These are phyloP conservation scores for Septoria petroselini DNA, from an alignment of 2,329 filamentous ascomycete genomes.

Conservation along the genomic window DNA sequence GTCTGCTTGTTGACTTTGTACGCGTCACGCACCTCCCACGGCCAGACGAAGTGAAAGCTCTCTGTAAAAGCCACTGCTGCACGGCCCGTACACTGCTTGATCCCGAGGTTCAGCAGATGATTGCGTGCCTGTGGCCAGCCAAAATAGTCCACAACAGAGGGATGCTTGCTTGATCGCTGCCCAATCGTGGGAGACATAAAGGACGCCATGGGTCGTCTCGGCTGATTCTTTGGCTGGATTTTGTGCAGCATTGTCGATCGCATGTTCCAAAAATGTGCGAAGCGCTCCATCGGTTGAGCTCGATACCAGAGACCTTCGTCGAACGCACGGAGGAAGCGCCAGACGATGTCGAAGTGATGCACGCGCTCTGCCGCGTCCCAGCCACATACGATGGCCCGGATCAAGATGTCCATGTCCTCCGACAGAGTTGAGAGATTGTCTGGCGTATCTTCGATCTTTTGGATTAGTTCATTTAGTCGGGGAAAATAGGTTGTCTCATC, in stretches of 20 bases:
- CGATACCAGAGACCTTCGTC: slow-evolving; percentile 28
- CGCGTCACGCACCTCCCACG: slow-evolving; percentile 22
- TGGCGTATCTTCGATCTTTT: slow-evolving; percentile 22
- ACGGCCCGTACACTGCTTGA: slow-evolving; percentile 17
- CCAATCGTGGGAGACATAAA: slow-evolving; percentile 21
- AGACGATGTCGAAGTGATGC: slow-evolving; percentile 28
- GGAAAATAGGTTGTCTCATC: slow-evolving; percentile 25
- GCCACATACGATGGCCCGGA: slow-evolving; percentile 22
- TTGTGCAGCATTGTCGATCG: slow-evolving; percentile 25
- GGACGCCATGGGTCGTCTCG: slow-evolving; percentile 7
- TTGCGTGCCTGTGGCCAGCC: slow-evolving; percentile 27
- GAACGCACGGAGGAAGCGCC: slow-evolving; percentile 26
- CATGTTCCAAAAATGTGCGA: slow-evolving; percentile 25
- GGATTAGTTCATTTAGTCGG: slow-evolving; percentile 23
- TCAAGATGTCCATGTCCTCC: slow-evolving; percentile 26
- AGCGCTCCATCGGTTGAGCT: slow-evolving; percentile 19
- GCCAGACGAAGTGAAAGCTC: slow-evolving; percentile 25
- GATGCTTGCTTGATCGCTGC: slow-evolving; percentile 15
- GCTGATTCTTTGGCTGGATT: slow-evolving; percentile 26
- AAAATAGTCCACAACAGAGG: slow-evolving; percentile 25
- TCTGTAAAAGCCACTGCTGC: slow-evolving; percentile 24
- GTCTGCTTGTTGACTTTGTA: slow-evolving; percentile 24
- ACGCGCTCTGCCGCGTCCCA: slow-evolving; percentile 27
- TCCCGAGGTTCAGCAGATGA: slow-evolving; percentile 18
- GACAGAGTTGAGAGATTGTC: slow-evolving; percentile 20